phyloP scores from a whole-genome alignment of 2,329 filamentous ascomycete species.

The Calcarisporium arbuscula region DNA sequence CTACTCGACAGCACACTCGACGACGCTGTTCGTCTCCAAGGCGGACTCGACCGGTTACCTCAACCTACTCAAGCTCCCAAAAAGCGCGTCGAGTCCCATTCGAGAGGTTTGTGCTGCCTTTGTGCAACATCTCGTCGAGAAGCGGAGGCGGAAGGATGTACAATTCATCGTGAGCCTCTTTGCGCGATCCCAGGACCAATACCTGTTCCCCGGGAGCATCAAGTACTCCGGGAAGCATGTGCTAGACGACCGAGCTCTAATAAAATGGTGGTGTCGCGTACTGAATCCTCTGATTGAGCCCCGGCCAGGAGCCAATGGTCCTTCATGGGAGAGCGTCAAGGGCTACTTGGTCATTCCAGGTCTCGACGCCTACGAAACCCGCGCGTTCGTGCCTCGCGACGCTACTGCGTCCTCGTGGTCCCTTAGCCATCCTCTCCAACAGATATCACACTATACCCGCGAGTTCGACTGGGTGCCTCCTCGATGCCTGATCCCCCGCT shows the following conservation, averaged over 20 bases:
- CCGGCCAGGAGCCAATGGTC: slow-evolving; percentile 27
- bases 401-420: slow-evolving; percentile 52
- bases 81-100: slow-evolving; percentile 63
- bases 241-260: slow-evolving; percentile 79
- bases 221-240: slow-evolving; percentile 85
- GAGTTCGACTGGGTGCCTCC: slow-evolving; percentile 60
- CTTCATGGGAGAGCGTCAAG: slow-evolving; percentile 44
- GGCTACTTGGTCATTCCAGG: slow-evolving; percentile 86
- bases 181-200: slow-evolving; percentile 85
- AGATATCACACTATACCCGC: slow-evolving; percentile 55
- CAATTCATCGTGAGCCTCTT: slow-evolving; percentile 82
- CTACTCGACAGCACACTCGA: slow-evolving; percentile 74
- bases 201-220: slow-evolving; percentile 87
- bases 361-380: slow-evolving; percentile 72
- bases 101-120: slow-evolving; percentile 70
- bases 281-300: slow-evolving; percentile 66
- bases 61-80: slow-evolving; percentile 56
- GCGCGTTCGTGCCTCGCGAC: slow-evolving; percentile 62
- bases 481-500: slow-evolving; percentile 79
- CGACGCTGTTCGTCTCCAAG: slow-evolving; percentile 91
- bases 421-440: slow-evolving; percentile 64
- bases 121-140: slow-evolving; percentile 64
- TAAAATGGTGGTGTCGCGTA: slow-evolving; percentile 93
- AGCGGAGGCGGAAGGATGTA: slow-evolving; percentile 56
- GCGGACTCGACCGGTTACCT: slow-evolving; percentile 93